Conservation (phyloP, 176 grass and related monocot species). For the Carex scoparia region DNA sequence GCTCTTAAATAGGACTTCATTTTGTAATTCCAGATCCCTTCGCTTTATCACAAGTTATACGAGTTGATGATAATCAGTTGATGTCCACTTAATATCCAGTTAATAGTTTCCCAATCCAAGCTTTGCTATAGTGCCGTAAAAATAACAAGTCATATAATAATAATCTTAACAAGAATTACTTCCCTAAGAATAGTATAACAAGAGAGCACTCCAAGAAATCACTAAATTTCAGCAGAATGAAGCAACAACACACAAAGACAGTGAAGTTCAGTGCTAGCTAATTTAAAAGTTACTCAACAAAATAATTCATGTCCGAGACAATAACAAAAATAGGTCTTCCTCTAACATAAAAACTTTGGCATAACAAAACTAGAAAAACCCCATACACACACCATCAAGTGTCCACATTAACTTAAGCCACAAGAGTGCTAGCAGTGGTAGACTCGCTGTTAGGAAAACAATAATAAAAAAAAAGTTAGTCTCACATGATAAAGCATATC, state of each 20-base stretch:
- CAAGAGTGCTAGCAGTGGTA: conserved; percentile 59
- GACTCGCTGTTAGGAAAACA: conserved; percentile 43
- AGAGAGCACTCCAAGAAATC: not conserved
- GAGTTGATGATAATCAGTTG: too few relatives aligned
- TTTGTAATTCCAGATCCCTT: too few relatives aligned
- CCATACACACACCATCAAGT: not conserved
- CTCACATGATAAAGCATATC: not conserved
- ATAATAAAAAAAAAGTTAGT: not conserved
- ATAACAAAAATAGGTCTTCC: conserved; percentile 9
- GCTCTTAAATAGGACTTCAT: too few relatives aligned
- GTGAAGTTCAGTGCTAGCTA: not conserved
- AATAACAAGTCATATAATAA: not conserved
- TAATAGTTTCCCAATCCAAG: not conserved
- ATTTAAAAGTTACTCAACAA: conserved; percentile 1
- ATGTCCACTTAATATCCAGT: not conserved
- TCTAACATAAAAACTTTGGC: conserved; percentile 18
- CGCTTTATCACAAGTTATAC: too few relatives aligned
- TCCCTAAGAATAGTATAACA: not conserved
- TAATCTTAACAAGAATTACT: not conserved
- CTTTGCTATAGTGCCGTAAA: not conserved
- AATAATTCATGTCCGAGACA: conserved; percentile 1
- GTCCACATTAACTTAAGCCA: conserved; percentile 38
- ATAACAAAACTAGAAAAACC: conserved; percentile 10
- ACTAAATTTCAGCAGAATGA: not conserved
- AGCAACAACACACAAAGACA: not conserved